These are phyloP conservation scores for Penicillium aurantiogriseum DNA, from an alignment of 2,329 filamentous ascomycete genomes.

Conservation along the genomic window DNA sequence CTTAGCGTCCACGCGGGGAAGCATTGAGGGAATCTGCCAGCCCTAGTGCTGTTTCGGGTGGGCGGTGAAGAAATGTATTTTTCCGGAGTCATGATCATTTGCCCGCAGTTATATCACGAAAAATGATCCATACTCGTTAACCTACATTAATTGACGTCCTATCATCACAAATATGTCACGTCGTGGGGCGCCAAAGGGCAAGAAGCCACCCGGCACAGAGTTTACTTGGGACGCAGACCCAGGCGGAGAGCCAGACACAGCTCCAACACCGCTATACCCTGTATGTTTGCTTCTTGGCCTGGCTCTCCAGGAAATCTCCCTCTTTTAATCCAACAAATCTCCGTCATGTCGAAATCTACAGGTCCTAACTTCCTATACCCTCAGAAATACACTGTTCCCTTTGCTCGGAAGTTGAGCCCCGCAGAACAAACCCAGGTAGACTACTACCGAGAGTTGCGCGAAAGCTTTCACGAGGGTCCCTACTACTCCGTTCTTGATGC, in stretches of 20 bases:
- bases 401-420: constrained; percentile 31
- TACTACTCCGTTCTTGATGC: constrained; percentile 56
- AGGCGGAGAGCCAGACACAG: constrained; percentile 42
- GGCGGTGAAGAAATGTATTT: constrained; percentile 25
- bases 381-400: constrained; percentile 41
- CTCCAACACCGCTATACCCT: constrained; percentile 49
- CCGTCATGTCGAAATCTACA: neutral
- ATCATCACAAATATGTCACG: constrained; percentile 36
- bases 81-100: constrained; percentile 11
- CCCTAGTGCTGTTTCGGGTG: constrained; percentile 10
- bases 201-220: constrained; percentile 42
- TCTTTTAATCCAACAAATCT: neutral
- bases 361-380: neutral
- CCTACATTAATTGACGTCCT: neutral
- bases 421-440: constrained; percentile 51
- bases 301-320: constrained; percentile 1
- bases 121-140: neutral
- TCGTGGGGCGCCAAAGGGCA: constrained; percentile 39
- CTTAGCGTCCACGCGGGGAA: constrained; percentile 16
- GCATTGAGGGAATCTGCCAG: constrained; percentile 7
- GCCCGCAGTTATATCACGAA: neutral
- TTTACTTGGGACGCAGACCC: constrained; percentile 43
- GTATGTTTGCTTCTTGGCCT: constrained; percentile 34
- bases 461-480: constrained; percentile 58
- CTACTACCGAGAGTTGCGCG: constrained; percentile 53